A percentile compares a stretch with the other conserved stretches of the same genome.
phyloP scores from a whole-genome alignment of 2,329 filamentous ascomycete species.

The Dactylella cylindrospora region DNA sequence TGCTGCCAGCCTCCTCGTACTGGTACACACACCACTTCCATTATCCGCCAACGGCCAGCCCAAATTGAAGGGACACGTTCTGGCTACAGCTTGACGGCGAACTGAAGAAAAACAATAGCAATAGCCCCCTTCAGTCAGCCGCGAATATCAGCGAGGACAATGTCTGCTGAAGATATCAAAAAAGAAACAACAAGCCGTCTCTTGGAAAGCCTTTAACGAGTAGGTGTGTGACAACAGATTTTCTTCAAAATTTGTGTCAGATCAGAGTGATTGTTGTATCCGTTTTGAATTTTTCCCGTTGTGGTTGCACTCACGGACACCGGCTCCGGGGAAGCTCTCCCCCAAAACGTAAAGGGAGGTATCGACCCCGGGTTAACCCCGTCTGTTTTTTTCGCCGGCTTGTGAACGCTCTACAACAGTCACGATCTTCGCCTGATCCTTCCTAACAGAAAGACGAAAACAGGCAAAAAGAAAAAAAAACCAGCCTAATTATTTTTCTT shows the following conservation, averaged over 20 bases:
- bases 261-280: no score
- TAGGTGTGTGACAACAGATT: conserved; percentile 38
- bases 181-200: conserved; percentile 31
- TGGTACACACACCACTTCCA: conserved; percentile 14
- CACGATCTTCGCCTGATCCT: no score
- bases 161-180: conserved; percentile 25
- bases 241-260: no score
- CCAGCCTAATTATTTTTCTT: not conserved
- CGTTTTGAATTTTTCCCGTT: no score
- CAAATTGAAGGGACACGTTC: conserved; percentile 44
- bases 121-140: conserved; percentile 30
- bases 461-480: no score
- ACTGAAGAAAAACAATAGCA: conserved; percentile 10
- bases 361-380: no score
- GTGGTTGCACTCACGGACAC: no score
- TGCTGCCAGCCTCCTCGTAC: conserved; percentile 6
- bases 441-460: no score
- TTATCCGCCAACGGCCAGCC: conserved; percentile 15
- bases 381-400: no score
- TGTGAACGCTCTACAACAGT: no score
- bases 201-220: conserved; percentile 23
- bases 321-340: no score
- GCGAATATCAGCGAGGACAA: conserved; percentile 21
- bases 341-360: no score
- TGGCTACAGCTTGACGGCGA: conserved; percentile 15